Percentiles rank a stretch among this genome's conserved stretches.
Conservation (phyloP, 73 alveolate species). For the Uronychia binucleata region DNA sequence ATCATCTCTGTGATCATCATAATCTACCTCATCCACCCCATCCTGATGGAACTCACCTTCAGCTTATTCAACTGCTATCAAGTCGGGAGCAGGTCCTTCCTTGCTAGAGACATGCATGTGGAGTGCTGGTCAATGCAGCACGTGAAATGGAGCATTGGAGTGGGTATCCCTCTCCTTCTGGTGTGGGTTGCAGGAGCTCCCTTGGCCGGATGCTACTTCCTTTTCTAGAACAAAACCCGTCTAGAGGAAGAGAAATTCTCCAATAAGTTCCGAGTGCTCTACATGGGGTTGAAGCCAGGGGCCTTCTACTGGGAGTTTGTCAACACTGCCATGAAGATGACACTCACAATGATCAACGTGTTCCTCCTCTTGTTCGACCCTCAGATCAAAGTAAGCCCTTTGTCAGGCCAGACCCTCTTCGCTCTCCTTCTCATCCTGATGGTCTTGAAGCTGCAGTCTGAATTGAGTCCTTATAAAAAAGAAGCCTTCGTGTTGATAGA, state of each 20-base stretch:
- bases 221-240: constrained; percentile 3
- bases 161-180: constrained; percentile 44
- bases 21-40: constrained; percentile 28
- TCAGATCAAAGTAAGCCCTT: not conserved
- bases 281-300: not conserved
- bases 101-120: constrained; percentile 36
- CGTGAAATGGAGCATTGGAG: constrained; percentile 13
- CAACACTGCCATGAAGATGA: not conserved
- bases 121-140: constrained; percentile 48
- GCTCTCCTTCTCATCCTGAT: not conserved
- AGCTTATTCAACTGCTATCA: constrained; percentile 40
- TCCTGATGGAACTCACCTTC: constrained; percentile 33
- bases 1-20: not conserved
- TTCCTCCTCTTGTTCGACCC: not conserved
- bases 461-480: not conserved
- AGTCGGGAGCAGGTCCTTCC: constrained; percentile 8
- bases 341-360: not conserved
- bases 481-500: not conserved
- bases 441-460: not conserved
- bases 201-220: constrained; percentile 3
- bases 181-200: constrained; percentile 57
- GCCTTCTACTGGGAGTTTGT: not conserved
- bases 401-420: not conserved
- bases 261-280: not conserved
- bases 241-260: constrained; percentile 7